Evolutionary conservation across 2,329 filamentous ascomycete genomes (phyloP).

Genomic region (Verticillium nubilum): DNA sequence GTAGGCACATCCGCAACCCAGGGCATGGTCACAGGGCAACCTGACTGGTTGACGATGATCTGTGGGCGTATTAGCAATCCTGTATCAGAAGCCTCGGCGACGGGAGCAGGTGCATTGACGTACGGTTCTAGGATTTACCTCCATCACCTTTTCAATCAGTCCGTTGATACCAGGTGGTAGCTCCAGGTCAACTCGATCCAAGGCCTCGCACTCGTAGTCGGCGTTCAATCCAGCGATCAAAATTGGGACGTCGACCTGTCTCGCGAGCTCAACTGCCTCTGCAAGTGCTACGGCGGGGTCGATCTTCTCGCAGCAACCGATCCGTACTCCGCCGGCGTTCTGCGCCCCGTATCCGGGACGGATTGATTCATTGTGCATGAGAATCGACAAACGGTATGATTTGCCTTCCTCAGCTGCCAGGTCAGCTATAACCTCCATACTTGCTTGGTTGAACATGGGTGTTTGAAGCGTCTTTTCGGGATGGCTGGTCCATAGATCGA

Average conservation of each 20-base stretch:
- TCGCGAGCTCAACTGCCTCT: slow-evolving; percentile 30
- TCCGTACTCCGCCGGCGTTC: slow-evolving; percentile 8
- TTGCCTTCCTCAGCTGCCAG: slow-evolving; percentile 1
- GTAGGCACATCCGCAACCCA: slow-evolving; percentile 3
- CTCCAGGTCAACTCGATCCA: neutral
- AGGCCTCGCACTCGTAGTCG: neutral
- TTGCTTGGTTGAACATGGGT: slow-evolving; percentile 10
- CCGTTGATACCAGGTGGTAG: neutral
- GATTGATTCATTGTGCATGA: slow-evolving; percentile 14
- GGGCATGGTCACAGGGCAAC: neutral
- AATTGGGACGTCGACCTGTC: slow-evolving; percentile 52
- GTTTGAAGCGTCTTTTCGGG: slow-evolving; percentile 9
- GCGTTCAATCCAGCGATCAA: slow-evolving; percentile 49
- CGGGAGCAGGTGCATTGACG: neutral
- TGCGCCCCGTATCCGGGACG: slow-evolving; percentile 14
- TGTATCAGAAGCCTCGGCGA: neutral
- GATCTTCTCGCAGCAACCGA: slow-evolving; percentile 4
- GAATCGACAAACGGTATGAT: slow-evolving; percentile 1
- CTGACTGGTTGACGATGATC: neutral
- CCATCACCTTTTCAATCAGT: neutral
- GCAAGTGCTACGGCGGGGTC: slow-evolving; percentile 7
- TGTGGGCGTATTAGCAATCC: slow-evolving; percentile 21
- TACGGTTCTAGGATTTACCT: neutral
- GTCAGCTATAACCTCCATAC: slow-evolving; percentile 11
- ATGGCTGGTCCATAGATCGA: slow-evolving; percentile 17